Percentiles rank a stretch among this genome's conserved stretches.
Evolutionary conservation across 306 rosid genomes (phyloP).

Genomic region (Glycyrrhiza uralensis): DNA sequence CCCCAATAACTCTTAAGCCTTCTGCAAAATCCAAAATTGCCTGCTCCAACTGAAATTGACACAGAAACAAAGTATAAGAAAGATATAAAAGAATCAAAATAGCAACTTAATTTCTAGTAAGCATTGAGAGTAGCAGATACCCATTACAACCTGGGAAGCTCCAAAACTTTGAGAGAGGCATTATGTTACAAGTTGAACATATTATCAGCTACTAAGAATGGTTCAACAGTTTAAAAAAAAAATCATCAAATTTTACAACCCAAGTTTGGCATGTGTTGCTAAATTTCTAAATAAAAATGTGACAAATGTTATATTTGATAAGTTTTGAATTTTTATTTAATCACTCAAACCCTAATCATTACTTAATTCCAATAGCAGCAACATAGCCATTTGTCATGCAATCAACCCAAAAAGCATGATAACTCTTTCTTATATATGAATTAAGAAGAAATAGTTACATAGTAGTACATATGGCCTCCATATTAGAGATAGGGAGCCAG

Average conservation of each 20-base stretch:
- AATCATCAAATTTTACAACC: neutral
- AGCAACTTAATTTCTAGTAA: neutral
- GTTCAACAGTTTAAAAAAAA: neutral
- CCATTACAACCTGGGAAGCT: neutral
- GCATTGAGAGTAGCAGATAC: neutral
- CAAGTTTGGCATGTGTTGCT: neutral
- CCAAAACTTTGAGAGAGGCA: neutral
- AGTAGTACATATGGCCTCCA: neutral
- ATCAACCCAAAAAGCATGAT: neutral
- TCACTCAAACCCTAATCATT: neutral
- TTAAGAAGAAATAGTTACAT: neutral
- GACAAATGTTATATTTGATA: neutral
- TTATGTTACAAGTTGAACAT: neutral
- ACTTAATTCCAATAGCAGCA: neutral
- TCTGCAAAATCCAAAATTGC: constrained; percentile 77
- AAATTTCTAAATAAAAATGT: neutral
- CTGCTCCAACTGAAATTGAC: constrained; percentile 65
- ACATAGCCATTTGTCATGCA: neutral
- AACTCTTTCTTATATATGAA: neutral
- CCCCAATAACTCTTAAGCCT: constrained; percentile 84
- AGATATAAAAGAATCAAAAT: neutral
- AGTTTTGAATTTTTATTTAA: neutral
- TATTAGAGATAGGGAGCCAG: neutral
- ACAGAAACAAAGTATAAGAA: constrained; percentile 7
- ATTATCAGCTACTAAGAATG: neutral